Evolutionary conservation across 805 yeast species (phyloP).

Genomic region (Saccharomycopsis amapae): DNA sequence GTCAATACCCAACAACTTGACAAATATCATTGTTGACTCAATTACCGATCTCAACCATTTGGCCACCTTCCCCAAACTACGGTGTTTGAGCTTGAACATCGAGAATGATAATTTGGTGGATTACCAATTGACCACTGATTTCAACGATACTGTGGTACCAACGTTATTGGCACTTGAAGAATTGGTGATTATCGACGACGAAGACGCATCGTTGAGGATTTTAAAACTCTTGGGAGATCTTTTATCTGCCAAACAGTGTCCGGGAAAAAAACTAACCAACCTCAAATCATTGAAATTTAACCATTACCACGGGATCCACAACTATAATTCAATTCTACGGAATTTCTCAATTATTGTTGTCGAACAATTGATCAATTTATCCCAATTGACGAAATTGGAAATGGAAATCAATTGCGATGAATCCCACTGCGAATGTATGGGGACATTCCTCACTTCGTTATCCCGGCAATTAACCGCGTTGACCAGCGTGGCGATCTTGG

Average conservation of each 20-base stretch:
- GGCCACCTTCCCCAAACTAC: constrained; percentile 12
- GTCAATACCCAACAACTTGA: constrained; percentile 22
- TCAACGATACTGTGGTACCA: constrained; percentile 2
- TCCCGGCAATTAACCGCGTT: constrained; percentile 24
- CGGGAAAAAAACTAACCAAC: constrained; percentile 3
- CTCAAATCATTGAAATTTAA: constrained; percentile 34
- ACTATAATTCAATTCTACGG: constrained; percentile 32
- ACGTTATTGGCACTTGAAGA: constrained; percentile 22
- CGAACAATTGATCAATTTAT: constrained; percentile 28
- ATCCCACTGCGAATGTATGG: constrained; percentile 39
- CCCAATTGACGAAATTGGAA: constrained; percentile 37
- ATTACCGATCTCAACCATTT: constrained; percentile 3
- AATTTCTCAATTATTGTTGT: constrained; percentile 29
- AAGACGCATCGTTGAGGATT: constrained; percentile 32
- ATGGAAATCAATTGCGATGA: constrained; percentile 49
- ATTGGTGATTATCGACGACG: constrained; percentile 30
- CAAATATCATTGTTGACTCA: constrained; percentile 20
- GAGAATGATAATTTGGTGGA: constrained; percentile 24
- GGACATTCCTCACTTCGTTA: constrained; percentile 33
- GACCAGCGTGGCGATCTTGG: constrained; percentile 27
- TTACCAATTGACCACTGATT: not conserved
- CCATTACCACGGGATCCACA: constrained; percentile 40
- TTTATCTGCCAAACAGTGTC: constrained; percentile 4
- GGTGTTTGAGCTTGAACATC: constrained; percentile 29
- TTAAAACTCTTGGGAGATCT: constrained; percentile 27